A percentile compares a stretch with the other conserved stretches of the same genome.
Evolutionary conservation across 495 filamentous ascomycete species (phyloP).

Genomic region (Aspergillus panamensis): DNA sequence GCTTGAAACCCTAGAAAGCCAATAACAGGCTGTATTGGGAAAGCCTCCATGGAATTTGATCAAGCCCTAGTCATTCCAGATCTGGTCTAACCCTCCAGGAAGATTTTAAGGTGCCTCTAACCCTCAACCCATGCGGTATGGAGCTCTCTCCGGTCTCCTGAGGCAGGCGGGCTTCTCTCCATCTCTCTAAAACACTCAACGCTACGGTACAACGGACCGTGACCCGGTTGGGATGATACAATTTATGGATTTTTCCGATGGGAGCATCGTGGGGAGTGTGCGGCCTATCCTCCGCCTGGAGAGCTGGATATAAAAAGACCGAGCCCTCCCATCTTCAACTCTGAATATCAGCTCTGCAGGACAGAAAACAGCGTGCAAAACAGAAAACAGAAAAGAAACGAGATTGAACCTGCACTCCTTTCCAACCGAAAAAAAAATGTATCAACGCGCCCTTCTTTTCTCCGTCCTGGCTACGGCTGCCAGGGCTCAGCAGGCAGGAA

Average conservation of each 20-base stretch:
- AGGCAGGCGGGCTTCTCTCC: constrained; percentile 9
- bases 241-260: neutral
- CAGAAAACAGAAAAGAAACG: constrained; percentile 8
- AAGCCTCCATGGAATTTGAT: constrained; percentile 1
- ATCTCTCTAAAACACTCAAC: constrained; percentile 23
- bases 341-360: constrained; percentile 32
- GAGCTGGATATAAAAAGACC: constrained; percentile 27
- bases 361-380: constrained; percentile 29
- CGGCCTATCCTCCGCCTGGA: neutral
- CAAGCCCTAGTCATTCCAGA: constrained; percentile 7
- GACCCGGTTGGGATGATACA: constrained; percentile 14
- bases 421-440: constrained; percentile 29
- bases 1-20: constrained; percentile 16
- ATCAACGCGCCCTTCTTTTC: constrained; percentile 36
- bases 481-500: constrained; percentile 55
- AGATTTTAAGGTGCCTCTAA: neutral
- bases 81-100: neutral
- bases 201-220: constrained; percentile 30
- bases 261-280: neutral
- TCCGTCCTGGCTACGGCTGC: constrained; percentile 29
- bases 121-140: constrained; percentile 21
- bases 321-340: neutral
- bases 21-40: constrained; percentile 3
- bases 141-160: constrained; percentile 16
- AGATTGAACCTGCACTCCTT: constrained; percentile 9